Conservation (phyloP, 768 basidiomycete genomes). For the Trametes elegans region DNA sequence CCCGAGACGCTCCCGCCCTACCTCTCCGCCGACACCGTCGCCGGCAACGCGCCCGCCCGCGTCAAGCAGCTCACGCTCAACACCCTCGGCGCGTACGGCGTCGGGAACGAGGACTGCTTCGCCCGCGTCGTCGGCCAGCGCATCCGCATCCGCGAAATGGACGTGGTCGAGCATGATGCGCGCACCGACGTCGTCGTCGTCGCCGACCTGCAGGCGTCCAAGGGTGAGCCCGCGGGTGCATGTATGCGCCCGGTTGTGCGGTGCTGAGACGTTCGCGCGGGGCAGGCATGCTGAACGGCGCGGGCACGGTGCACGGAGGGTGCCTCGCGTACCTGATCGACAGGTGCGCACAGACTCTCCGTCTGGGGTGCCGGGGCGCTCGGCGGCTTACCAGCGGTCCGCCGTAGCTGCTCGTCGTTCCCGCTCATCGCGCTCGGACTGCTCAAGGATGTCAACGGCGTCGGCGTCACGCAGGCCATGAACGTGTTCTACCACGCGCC, state of each 20-base stretch:
- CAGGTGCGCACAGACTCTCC: constrained; percentile 44
- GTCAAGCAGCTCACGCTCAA: constrained; percentile 69
- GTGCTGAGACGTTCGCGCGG: background rate
- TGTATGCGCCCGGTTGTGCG: too few relatives aligned
- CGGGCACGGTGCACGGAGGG: constrained; percentile 75
- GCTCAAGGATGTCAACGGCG: constrained; percentile 59
- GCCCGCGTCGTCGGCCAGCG: constrained; percentile 59
- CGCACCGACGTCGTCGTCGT: constrained; percentile 59
- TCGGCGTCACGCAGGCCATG: constrained; percentile 74
- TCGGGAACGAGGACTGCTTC: constrained; percentile 60
- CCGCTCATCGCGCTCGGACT: constrained; percentile 68
- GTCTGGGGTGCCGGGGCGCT: background rate
- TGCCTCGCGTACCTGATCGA: constrained; percentile 73
- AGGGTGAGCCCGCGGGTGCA: constrained; percentile 41
- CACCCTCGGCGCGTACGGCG: constrained; percentile 69
- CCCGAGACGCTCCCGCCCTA: constrained; percentile 59
- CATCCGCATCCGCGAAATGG: constrained; percentile 61
- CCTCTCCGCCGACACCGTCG: constrained; percentile 52
- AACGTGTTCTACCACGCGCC: constrained; percentile 70
- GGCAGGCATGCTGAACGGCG: constrained; percentile 72
- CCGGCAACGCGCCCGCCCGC: constrained; percentile 60
- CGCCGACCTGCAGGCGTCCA: constrained; percentile 61
- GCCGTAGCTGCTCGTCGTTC: constrained; percentile 57
- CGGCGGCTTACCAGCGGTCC: background rate
- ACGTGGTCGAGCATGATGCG: constrained; percentile 43